Percentiles rank a stretch among this genome's conserved stretches.
These are phyloP conservation scores for Mycena galericulata DNA, from an alignment of 768 basidiomycete genomes.

Conservation along the genomic window DNA sequence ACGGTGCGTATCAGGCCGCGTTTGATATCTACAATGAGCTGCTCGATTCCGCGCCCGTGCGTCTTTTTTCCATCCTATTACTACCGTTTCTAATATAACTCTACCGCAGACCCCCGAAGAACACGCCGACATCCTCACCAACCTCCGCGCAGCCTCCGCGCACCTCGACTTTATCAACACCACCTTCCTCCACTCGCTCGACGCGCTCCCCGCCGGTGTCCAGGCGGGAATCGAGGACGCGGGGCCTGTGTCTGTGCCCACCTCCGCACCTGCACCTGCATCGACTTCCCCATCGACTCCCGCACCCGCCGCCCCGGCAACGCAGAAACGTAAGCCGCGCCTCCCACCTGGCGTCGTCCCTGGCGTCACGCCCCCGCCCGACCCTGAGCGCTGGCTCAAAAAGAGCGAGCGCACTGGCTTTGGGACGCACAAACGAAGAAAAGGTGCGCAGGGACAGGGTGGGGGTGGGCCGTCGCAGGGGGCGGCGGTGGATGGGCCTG, in stretches of 20 bases:
- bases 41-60: constrained; percentile 80
- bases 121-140: constrained; percentile 87
- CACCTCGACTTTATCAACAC: constrained; percentile 88
- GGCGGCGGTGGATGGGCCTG: constrained; percentile 53
- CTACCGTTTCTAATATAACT: neutral
- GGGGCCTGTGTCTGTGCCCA: too few relatives aligned
- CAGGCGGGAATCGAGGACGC: constrained; percentile 69
- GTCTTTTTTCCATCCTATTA: constrained; percentile 42
- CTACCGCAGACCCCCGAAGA: constrained; percentile 82
- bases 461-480: constrained; percentile 82
- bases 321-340: constrained; percentile 60
- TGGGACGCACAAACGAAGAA: constrained; percentile 66
- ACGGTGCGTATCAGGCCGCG: constrained; percentile 78
- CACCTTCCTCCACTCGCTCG: constrained; percentile 74
- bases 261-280: constrained; percentile 53
- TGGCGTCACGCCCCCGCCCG: constrained; percentile 84
- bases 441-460: constrained; percentile 62
- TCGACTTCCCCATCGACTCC: constrained; percentile 44
- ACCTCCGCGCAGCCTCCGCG: constrained; percentile 83
- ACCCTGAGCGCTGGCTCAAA: constrained; percentile 91
- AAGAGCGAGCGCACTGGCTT: constrained; percentile 81
- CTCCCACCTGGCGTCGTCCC: constrained; percentile 82
- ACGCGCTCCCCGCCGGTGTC: constrained; percentile 66
- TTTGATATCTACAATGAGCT: constrained; percentile 86
- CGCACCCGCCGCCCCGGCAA: constrained; percentile 46